Evolutionary conservation across 2,329 filamentous ascomycete genomes (phyloP).

Genomic region (Hymenoscyphus scutula): DNA sequence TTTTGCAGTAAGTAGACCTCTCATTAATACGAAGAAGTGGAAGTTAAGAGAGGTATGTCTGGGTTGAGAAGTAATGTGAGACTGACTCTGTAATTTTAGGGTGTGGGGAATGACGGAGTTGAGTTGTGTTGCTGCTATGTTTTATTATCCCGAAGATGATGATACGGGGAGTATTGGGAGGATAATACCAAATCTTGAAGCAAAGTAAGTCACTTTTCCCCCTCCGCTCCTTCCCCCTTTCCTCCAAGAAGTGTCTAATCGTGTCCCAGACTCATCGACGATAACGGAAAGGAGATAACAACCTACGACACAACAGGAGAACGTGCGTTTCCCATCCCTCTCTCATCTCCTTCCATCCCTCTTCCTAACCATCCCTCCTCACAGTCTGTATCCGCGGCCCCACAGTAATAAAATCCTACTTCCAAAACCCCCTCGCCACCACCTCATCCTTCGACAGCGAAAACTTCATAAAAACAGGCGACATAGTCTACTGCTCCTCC

Average conservation of each 20-base stretch:
- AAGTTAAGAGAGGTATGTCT: too few species aligned
- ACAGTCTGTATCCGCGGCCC: constrained; percentile 68
- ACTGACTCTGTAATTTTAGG: constrained; percentile 1
- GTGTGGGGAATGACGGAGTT: constrained; percentile 56
- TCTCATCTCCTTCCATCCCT: too few species aligned
- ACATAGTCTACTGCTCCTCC: constrained; percentile 59
- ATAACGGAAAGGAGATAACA: constrained; percentile 29
- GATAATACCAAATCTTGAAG: constrained; percentile 40
- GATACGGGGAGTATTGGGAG: constrained; percentile 47
- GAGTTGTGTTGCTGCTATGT: constrained; percentile 25
- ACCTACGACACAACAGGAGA: constrained; percentile 35
- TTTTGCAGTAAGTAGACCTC: neutral
- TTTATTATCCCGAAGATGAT: constrained; percentile 49
- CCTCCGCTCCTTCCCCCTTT: too few species aligned
- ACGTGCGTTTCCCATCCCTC: constrained; percentile 24
- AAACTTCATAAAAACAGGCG: constrained; percentile 70
- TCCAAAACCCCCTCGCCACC: constrained; percentile 44
- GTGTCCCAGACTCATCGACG: constrained; percentile 27
- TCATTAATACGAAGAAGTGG: too few species aligned
- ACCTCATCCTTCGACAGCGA: constrained; percentile 52
- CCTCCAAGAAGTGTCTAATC: neutral
- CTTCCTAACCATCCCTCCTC: neutral
- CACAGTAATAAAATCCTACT: constrained; percentile 75
- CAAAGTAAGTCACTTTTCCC: constrained; percentile 28
- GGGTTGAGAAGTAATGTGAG: neutral